phyloP scores from a whole-genome alignment of 768 basidiomycete species.

The Xerocomellus amylosporus region DNA sequence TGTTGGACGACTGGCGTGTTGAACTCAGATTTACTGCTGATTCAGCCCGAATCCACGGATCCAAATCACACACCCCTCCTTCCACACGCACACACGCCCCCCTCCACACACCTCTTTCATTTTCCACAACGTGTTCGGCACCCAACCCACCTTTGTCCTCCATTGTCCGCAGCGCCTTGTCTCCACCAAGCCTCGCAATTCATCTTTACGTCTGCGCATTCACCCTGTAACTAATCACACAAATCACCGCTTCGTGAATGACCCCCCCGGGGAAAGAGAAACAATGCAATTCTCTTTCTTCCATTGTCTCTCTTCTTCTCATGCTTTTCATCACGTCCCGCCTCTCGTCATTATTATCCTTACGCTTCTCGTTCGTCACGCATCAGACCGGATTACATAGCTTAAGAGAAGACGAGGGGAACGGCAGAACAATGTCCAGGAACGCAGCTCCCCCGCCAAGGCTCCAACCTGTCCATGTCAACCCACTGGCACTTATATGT shows the following conservation, averaged over 20 bases:
- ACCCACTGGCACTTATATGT: background rate
- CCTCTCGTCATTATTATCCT: constrained; percentile 12
- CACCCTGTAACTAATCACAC: constrained; percentile 17
- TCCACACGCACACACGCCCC: constrained; percentile 6
- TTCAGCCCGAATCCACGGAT: constrained; percentile 18
- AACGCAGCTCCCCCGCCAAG: constrained; percentile 1
- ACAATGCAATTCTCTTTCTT: constrained; percentile 5
- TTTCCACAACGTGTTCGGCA: constrained; percentile 23
- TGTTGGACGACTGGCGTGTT: constrained; percentile 5
- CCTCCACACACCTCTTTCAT: constrained; percentile 10
- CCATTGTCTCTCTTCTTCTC: background rate
- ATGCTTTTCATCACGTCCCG: background rate
- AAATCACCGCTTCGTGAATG: constrained; percentile 2
- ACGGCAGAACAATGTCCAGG: constrained; percentile 12
- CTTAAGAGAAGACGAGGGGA: background rate
- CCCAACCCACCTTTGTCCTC: background rate
- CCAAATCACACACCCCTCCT: constrained; percentile 3
- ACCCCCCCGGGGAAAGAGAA: background rate
- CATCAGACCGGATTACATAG: constrained; percentile 6
- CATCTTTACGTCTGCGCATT: constrained; percentile 17
- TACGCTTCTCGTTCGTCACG: constrained; percentile 4
- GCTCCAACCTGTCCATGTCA: background rate
- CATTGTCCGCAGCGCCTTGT: constrained; percentile 19
- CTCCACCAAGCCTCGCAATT: constrained; percentile 11
- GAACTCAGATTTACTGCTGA: constrained; percentile 26